phyloP scores from a whole-genome alignment of 495 filamentous ascomycete species.

The Talaromyces borbonicus region DNA sequence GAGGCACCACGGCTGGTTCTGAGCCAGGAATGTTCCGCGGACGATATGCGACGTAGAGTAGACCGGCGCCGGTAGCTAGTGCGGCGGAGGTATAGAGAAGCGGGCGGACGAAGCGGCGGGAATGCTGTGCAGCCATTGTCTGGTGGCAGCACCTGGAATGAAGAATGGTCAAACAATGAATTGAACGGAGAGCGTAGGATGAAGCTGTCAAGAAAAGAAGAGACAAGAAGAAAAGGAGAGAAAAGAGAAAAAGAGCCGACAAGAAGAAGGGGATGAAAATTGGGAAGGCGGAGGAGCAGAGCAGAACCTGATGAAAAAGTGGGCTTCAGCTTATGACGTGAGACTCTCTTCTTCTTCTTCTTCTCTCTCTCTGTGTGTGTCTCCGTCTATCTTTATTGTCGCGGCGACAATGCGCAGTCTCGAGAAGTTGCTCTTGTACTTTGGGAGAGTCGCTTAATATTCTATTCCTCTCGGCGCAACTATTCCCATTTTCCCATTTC shows the following conservation, averaged over 20 bases:
- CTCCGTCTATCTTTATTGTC: too few relatives aligned
- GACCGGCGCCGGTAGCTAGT: constrained; percentile 46
- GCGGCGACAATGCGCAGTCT: too few relatives aligned
- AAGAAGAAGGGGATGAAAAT: not conserved
- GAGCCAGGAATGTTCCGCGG: constrained; percentile 80
- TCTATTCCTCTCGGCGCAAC: not conserved
- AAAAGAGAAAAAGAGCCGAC: constrained; percentile 5
- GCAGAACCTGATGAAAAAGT: too few relatives aligned
- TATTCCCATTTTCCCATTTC: too few relatives aligned
- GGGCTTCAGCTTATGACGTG: too few relatives aligned
- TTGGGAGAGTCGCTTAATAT: not conserved
- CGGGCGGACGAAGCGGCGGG: constrained; percentile 45
- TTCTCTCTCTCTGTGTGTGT: too few relatives aligned
- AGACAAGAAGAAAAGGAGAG: constrained; percentile 10
- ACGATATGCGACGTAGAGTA: constrained; percentile 69
- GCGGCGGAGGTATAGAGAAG: constrained; percentile 54
- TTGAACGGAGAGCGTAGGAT: too few relatives aligned
- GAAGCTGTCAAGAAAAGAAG: too few relatives aligned
- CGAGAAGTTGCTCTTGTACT: too few relatives aligned
- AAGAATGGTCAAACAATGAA: too few relatives aligned
- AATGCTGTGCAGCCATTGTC: constrained; percentile 51
- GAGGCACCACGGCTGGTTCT: constrained; percentile 69
- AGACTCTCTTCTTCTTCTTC: too few relatives aligned
- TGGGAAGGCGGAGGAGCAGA: not conserved
- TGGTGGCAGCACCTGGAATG: too few relatives aligned